Base-by-base conservation (phyloP, 306 rosid species). In the Prunus kanzakura region DNA sequence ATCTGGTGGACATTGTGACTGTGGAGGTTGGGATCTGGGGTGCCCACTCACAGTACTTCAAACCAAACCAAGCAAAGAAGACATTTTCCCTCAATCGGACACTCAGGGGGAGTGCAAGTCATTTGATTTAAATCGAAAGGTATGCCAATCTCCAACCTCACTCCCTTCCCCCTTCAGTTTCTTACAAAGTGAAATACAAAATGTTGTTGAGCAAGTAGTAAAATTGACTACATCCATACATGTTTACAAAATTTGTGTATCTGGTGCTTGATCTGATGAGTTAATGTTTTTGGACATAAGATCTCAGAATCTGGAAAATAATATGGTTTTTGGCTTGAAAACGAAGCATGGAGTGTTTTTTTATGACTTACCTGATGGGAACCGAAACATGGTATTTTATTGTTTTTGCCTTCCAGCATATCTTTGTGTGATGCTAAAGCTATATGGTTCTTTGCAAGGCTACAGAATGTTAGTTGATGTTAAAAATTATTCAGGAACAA, bases 21-120 rank as follows among this genome's bases (percentile, higher is more conserved):
- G 99, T 80, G 99, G 98, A 66, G 99, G 99, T 85, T 96, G 99
- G 99, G 99, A 96, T 81, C 81, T 88, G 71, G 99, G 99, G 66
- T 96, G 99, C 70, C 94, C 98, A 72, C 84, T 96, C 60, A 91
- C 97, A 4, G 84, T 93, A 45, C 90, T 91, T 70, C 78, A 88
- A 76, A 87, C 87, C 66, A 69, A 80, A 86, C 80, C 86, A 27
- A 72, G 76, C 76, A 80, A 80, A 52, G 85, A 72, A 11, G 86
- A 85, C 27, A 69, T 20, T 76, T 62, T 79, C 38, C 77, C 88
- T 60, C 80, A 69, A 56, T 76, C 63, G 10, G 88, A 90, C 67
- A 64, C 52, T 8, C 90, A 75, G 62, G 91, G 85, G 71, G 89
- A 90, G 49, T 96, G 91, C 90, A 84, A 83, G 69, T 78, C 91